Conservation (phyloP, 2,329 filamentous ascomycete genomes). For the Epichloe bromicola region DNA sequence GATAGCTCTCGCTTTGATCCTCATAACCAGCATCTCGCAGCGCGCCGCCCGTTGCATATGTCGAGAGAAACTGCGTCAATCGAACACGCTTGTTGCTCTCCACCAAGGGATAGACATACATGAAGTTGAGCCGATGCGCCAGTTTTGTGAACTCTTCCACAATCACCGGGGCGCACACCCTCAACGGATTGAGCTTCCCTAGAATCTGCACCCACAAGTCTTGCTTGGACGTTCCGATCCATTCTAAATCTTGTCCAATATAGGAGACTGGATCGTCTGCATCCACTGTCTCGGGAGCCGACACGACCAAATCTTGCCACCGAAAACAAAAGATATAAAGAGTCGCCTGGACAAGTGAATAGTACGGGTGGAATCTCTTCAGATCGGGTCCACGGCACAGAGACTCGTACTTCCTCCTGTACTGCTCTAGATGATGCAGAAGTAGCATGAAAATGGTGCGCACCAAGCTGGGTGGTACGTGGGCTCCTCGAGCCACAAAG, state of each 20-base stretch:
- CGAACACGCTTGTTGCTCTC: conserved; percentile 88
- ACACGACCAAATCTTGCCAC: conserved; percentile 76
- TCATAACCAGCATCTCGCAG: conserved; percentile 35
- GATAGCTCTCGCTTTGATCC: conserved; percentile 57
- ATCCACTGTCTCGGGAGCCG: conserved; percentile 46
- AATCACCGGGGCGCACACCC: conserved; percentile 83
- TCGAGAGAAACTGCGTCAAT: conserved; percentile 55
- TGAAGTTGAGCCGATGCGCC: conserved; percentile 69
- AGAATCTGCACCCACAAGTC: conserved; percentile 67
- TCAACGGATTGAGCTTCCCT: conserved; percentile 89
- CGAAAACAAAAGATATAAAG: conserved; percentile 97
- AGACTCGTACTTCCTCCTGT: conserved; percentile 59
- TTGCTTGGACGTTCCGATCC: conserved; percentile 63
- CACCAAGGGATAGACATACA: conserved; percentile 79
- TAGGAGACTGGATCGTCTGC: conserved; percentile 48
- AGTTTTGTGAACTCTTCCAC: conserved; percentile 86
- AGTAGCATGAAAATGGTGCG: conserved; percentile 71
- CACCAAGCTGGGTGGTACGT: conserved; percentile 64
- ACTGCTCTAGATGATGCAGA: conserved; percentile 60
- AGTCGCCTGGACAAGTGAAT: conserved; percentile 75
- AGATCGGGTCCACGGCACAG: conserved; percentile 75
- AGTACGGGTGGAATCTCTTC: conserved; percentile 71
- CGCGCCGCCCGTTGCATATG: conserved; percentile 40
- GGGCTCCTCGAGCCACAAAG: conserved; percentile 81
- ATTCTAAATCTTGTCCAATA: conserved; percentile 60